phyloP scores from a whole-genome alignment of 2,329 filamentous ascomycete genomes.

The Pochonia chlamydosporia region DNA sequence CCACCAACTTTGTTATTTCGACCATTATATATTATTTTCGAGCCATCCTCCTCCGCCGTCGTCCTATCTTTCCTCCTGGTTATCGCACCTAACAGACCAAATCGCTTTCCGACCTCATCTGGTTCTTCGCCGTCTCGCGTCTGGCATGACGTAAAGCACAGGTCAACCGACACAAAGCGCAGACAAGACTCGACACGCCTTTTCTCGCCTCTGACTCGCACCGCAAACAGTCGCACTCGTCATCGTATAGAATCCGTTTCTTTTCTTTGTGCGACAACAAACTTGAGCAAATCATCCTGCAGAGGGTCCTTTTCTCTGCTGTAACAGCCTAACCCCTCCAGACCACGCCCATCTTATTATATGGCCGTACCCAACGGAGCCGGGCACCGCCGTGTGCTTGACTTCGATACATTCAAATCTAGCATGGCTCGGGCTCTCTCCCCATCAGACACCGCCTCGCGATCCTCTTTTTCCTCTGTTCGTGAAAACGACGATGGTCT shows the following conservation, averaged over 20 bases:
- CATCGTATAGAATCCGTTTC: too few species aligned
- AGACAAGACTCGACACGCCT: not conserved
- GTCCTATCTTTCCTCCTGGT: not conserved
- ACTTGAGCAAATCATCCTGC: not conserved
- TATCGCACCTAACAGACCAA: not conserved
- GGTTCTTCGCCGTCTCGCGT: not conserved
- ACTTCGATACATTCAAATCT: conserved; percentile 29
- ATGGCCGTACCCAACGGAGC: conserved; percentile 21
- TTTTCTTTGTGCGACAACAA: not conserved
- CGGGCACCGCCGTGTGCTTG: conserved; percentile 21
- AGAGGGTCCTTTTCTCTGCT: not conserved
- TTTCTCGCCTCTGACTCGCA: not conserved
- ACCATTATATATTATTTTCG: not conserved
- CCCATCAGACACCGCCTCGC: conserved; percentile 33
- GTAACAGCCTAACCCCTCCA: not conserved
- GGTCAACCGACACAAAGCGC: conserved; percentile 1
- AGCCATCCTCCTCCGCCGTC: not conserved
- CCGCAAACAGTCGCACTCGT: not conserved
- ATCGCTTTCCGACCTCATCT: not conserved
- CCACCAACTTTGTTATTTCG: not conserved
- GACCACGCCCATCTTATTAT: conserved; percentile 10
- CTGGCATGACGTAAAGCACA: conserved; percentile 1
- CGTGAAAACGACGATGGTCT: conserved; percentile 54
- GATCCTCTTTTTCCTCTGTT: conserved; percentile 58
- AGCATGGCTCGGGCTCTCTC: conserved; percentile 32